Percentiles rank a stretch among this genome's conserved stretches.
phyloP scores from a whole-genome alignment of 2,329 filamentous ascomycete species.

The Phyllosticta citrichinensis region DNA sequence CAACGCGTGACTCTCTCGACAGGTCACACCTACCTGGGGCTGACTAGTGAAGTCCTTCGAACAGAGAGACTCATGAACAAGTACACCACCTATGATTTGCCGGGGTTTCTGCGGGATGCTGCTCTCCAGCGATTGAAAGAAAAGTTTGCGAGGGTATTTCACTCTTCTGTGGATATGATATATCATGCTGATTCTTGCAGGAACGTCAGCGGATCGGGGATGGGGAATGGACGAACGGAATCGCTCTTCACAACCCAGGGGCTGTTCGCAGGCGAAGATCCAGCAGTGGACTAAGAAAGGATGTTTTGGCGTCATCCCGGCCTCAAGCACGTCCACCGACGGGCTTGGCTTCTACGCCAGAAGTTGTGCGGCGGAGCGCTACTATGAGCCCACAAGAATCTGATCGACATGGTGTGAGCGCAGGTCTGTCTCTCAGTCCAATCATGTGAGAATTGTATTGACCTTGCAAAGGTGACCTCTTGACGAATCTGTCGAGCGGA shows the following conservation, averaged over 20 bases:
- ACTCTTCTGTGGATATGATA: not conserved
- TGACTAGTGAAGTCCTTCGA: conserved; percentile 83
- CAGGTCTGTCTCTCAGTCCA: conserved; percentile 7
- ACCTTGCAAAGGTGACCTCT: conserved; percentile 52
- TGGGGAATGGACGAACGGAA: conserved; percentile 81
- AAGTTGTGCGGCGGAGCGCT: not conserved
- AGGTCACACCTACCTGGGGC: conserved; percentile 84
- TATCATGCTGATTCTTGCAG: not conserved
- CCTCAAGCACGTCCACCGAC: conserved; percentile 18
- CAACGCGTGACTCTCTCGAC: conserved; percentile 92
- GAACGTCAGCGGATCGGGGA: conserved; percentile 74
- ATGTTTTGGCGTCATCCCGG: conserved; percentile 50
- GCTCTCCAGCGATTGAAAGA: conserved; percentile 79
- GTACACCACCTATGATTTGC: conserved; percentile 83
- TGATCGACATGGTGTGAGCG: conserved; percentile 25
- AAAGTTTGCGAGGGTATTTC: conserved; percentile 58
- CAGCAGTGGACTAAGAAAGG: conserved; percentile 65
- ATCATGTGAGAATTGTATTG: not conserved
- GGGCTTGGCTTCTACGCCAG: conserved; percentile 12
- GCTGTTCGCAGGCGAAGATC: conserved; percentile 58
- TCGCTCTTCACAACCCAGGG: conserved; percentile 79
- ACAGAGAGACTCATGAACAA: conserved; percentile 92
- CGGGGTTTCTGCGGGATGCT: conserved; percentile 78
- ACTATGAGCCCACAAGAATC: conserved; percentile 19
- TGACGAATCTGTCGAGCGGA: conserved; percentile 62